Conservation (phyloP, 1,139 yeast species). For the Saccharomyces uvarum region DNA sequence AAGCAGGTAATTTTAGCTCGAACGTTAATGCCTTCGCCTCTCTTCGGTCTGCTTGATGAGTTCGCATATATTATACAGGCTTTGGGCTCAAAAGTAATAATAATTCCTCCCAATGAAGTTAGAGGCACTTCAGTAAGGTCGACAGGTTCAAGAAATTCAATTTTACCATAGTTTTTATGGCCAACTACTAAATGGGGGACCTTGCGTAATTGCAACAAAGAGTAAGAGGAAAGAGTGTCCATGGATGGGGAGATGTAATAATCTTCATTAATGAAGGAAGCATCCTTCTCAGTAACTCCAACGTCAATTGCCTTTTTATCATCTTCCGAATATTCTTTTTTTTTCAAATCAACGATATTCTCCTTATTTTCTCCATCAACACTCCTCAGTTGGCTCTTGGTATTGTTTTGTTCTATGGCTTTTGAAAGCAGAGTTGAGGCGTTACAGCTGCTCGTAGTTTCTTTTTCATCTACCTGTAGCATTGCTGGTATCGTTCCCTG, state of each 20-base stretch:
- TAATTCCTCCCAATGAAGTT: slow-evolving; percentile 55
- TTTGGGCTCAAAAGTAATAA: slow-evolving; percentile 54
- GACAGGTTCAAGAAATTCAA: slow-evolving; percentile 72
- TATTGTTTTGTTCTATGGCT: not conserved
- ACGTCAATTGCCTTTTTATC: not conserved
- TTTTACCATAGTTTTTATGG: slow-evolving; percentile 66
- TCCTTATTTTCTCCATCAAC: not conserved
- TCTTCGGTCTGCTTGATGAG: slow-evolving; percentile 48
- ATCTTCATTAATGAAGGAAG: slow-evolving; percentile 52
- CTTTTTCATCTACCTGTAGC: not conserved
- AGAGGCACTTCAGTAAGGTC: slow-evolving; percentile 65
- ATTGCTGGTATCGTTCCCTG: not conserved
- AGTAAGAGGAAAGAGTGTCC: slow-evolving; percentile 49
- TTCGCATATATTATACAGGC: slow-evolving; percentile 72
- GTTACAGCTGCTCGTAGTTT: not conserved
- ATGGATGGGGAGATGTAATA: slow-evolving; percentile 84
- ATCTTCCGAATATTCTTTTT: not conserved
- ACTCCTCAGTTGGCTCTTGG: not conserved
- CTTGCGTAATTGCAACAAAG: slow-evolving; percentile 55
- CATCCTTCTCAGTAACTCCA: slow-evolving; percentile 26
- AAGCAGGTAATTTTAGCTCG: slow-evolving; percentile 67
- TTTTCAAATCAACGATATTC: not conserved
- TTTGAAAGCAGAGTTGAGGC: not conserved
- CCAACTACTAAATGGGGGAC: slow-evolving; percentile 72
- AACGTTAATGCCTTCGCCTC: slow-evolving; percentile 79